phyloP scores from a whole-genome alignment of 257 asterid genomes.

The Gentiana straminea region DNA sequence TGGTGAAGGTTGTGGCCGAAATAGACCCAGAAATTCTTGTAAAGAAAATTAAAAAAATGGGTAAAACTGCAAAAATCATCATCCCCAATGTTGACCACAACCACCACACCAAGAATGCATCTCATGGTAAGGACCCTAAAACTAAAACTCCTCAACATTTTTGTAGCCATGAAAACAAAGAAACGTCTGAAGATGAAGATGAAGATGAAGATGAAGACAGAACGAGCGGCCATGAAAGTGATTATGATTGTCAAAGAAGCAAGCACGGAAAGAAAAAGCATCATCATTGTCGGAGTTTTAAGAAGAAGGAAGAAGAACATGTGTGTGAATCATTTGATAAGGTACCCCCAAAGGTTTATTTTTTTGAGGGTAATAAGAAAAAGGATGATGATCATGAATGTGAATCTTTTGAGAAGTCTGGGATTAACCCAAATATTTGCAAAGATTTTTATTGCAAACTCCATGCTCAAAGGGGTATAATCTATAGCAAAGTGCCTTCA shows the following conservation, averaged over 20 bases:
- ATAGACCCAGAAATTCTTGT: conserved; percentile 6
- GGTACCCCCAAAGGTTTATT: not conserved
- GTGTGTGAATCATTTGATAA: too few species aligned
- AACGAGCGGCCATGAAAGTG: too few species aligned
- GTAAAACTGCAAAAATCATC: conserved; percentile 8
- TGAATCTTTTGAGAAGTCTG: not conserved
- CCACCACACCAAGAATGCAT: not conserved
- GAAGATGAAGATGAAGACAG: too few species aligned
- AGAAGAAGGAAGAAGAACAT: too few species aligned
- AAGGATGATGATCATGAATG: not conserved
- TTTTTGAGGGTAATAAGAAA: not conserved
- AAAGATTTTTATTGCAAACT: conserved; percentile 4
- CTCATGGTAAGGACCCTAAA: not conserved
- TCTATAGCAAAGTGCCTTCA: not conserved
- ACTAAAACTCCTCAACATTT: not conserved
- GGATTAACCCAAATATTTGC: not conserved
- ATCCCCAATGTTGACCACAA: not conserved
- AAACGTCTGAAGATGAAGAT: too few species aligned
- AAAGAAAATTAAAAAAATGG: conserved; percentile 6
- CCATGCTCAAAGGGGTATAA: not conserved
- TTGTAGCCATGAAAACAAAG: not conserved
- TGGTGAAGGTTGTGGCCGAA: conserved; percentile 10
- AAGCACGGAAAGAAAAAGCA: too few species aligned
- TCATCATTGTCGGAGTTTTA: too few species aligned
- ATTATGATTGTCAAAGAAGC: too few species aligned